phyloP scores from a whole-genome alignment of 2,329 filamentous ascomycete genomes.

The Fonsecaea nubica region DNA sequence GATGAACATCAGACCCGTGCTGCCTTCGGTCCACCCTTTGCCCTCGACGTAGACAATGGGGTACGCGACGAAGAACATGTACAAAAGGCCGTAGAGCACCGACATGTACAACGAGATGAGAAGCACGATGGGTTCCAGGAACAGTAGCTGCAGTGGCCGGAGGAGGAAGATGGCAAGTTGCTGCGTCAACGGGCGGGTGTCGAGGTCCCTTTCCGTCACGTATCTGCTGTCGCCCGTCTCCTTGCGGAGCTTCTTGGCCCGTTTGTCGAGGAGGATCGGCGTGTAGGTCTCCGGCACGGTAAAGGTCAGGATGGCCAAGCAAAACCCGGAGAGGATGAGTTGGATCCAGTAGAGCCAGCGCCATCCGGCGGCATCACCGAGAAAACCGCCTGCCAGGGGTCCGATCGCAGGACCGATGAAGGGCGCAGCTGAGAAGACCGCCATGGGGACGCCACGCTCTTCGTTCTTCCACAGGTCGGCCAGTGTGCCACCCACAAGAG shows the following conservation, averaged over 20 bases:
- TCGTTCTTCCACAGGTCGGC: constrained; percentile 85
- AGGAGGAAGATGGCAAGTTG: constrained; percentile 76
- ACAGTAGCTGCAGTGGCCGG: constrained; percentile 84
- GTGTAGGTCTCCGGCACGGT: constrained; percentile 92
- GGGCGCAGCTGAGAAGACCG: constrained; percentile 80
- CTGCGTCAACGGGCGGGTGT: constrained; percentile 71
- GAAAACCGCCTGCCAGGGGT: constrained; percentile 77
- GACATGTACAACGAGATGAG: constrained; percentile 86
- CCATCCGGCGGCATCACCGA: constrained; percentile 74
- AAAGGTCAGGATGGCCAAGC: constrained; percentile 79
- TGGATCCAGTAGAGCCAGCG: constrained; percentile 89
- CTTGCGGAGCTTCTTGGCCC: constrained; percentile 75
- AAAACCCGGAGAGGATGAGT: constrained; percentile 72
- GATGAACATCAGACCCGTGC: constrained; percentile 85
- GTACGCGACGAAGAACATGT: constrained; percentile 60
- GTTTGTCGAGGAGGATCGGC: constrained; percentile 73
- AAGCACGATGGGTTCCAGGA: constrained; percentile 82
- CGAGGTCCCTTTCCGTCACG: constrained; percentile 82
- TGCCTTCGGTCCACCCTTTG: constrained; percentile 77
- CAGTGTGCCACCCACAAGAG: constrained; percentile 79
- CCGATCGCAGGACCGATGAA: constrained; percentile 82
- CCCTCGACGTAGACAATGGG: constrained; percentile 76
- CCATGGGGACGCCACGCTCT: constrained; percentile 86
- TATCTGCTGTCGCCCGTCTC: constrained; percentile 70
- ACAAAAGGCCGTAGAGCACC: constrained; percentile 68